Base-by-base conservation (phyloP, 2,329 filamentous ascomycete species). In the Aspergillus vadensis region DNA sequence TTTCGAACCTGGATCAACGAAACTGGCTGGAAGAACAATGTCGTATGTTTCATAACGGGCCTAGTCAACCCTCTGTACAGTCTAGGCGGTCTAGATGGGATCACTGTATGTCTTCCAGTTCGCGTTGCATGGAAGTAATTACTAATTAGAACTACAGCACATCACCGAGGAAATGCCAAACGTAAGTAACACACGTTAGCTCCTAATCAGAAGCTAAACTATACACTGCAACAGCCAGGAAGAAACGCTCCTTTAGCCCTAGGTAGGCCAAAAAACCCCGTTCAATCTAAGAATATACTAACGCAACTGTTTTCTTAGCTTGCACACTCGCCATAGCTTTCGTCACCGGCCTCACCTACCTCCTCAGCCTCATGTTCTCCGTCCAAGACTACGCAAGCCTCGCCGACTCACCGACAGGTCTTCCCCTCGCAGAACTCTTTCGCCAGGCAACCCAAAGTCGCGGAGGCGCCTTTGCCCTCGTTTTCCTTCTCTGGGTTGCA, bases 391-490 rank as follows among this genome's bases (percentile, higher is more conserved):
- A 81, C 53, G 68, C 74, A 43, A 75, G 74, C 1, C 73, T 85
- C 0, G 73, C 78, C 14, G 62, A 67, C 48, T 70, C 70, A 2
- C 64, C 61, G 4, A 75, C 72, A 3, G 72, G 82, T 1, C 87
- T 86, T 58, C 88, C 88, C 0, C 83, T 91, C n/a, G 85, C 86
- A 7, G 85, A 87, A 52, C 85, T 91, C 55, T 91, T 89, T 71
- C 79, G 70, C 15, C 85, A 87, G 66, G 83, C 82, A 1, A 85
- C 83, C 0, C 79, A 80, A 1, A 81, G 77, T 0, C 75, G 74
- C 0, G 79, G 79, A 0, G 84, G 83, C 0, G 81, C 84, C 0
- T 80, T 82, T 0, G 83, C 80, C 0, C 70, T 86, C 5, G 75
- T 85, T 0, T 74, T 85, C 56, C 70, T 75, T 55, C 63, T 75